Evolutionary conservation across 208 protist genomes (phyloP).

Genomic region (Wallacemonas sp.): DNA sequence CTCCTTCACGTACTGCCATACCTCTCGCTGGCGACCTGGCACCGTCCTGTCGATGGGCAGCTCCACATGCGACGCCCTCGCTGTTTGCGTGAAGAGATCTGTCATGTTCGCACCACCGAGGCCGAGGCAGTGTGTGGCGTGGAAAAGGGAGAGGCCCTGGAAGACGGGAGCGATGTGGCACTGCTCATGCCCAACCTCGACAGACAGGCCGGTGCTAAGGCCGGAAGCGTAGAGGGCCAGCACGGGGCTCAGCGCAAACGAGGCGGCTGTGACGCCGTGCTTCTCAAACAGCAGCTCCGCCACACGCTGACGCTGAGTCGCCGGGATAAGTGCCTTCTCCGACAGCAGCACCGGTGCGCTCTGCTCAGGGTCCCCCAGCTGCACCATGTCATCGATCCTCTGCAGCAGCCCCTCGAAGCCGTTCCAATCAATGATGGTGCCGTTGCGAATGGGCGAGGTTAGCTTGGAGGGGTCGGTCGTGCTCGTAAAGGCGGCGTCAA

Average conservation of each 20-base stretch:
- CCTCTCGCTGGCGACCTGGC: slow-evolving; percentile 40
- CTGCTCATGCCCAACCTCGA: slow-evolving; percentile 97
- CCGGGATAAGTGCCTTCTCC: slow-evolving; percentile 86
- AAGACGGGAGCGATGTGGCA: slow-evolving; percentile 98
- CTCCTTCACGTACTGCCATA: slow-evolving; percentile 90
- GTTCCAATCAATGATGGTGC: slow-evolving; percentile 80
- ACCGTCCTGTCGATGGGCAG: slow-evolving; percentile 44
- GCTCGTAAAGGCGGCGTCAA: slow-evolving; percentile 32
- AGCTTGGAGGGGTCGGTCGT: slow-evolving; percentile 40
- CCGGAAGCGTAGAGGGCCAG: slow-evolving; percentile 89
- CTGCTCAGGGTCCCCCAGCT: slow-evolving; percentile 49
- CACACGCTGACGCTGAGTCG: slow-evolving; percentile 81
- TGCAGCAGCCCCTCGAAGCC: slow-evolving; percentile 83
- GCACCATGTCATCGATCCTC: slow-evolving; percentile 68
- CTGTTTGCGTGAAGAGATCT: slow-evolving; percentile 19
- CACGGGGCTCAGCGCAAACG: slow-evolving; percentile 79
- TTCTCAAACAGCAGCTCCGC: slow-evolving; percentile 91
- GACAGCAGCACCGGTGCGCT: slow-evolving; percentile 85
- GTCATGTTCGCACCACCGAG: slow-evolving; percentile 85
- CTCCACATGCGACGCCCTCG: slow-evolving; percentile 19
- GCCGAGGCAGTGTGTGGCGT: slow-evolving; percentile 85
- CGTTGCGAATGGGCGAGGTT: slow-evolving; percentile 52
- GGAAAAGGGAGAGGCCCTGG: slow-evolving; percentile 94
- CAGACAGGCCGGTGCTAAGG: slow-evolving; percentile 79
- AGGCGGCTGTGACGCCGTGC: slow-evolving; percentile 52